These are phyloP conservation scores for Phaeoacremonium minimum DNA, from an alignment of 2,329 filamentous ascomycete species.

Conservation along the genomic window DNA sequence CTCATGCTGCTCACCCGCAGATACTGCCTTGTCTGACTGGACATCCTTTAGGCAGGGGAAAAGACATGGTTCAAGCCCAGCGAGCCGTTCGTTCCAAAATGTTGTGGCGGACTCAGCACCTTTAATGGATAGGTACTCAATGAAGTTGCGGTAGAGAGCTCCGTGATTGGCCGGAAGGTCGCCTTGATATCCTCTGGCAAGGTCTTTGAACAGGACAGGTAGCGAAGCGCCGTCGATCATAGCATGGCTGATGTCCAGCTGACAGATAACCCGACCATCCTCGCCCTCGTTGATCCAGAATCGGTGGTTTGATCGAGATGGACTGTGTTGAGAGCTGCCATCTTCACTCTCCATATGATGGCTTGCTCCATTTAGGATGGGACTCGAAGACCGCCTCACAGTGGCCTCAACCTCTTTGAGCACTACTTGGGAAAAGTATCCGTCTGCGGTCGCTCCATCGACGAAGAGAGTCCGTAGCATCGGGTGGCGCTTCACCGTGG, in stretches of 20 bases:
- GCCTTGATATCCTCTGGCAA: constrained; percentile 20
- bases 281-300: too few relatives aligned
- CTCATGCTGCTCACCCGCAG: too few relatives aligned
- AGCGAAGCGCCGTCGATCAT: constrained; percentile 27
- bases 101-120: constrained; percentile 12
- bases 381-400: too few relatives aligned
- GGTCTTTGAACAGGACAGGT: constrained; percentile 20
- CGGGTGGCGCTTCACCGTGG: constrained; percentile 20
- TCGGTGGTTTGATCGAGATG: too few relatives aligned
- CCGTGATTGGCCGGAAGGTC: too few relatives aligned
- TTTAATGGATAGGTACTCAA: constrained; percentile 14
- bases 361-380: too few relatives aligned
- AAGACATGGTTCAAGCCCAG: constrained; percentile 18
- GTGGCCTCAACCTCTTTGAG: constrained; percentile 12
- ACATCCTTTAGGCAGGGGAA: constrained; percentile 19
- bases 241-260: constrained; percentile 28
- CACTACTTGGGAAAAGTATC: constrained; percentile 24
- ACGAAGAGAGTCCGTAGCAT: constrained; percentile 27
- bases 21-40: too few relatives aligned
- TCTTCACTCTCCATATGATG: too few relatives aligned
- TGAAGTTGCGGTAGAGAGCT: constrained; percentile 12
- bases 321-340: too few relatives aligned
- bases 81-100: constrained; percentile 20
- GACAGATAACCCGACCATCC: too few relatives aligned
- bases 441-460: constrained; percentile 17